Conservation (phyloP, 495 filamentous ascomycete species). For the Podospora pseudocomata region DNA sequence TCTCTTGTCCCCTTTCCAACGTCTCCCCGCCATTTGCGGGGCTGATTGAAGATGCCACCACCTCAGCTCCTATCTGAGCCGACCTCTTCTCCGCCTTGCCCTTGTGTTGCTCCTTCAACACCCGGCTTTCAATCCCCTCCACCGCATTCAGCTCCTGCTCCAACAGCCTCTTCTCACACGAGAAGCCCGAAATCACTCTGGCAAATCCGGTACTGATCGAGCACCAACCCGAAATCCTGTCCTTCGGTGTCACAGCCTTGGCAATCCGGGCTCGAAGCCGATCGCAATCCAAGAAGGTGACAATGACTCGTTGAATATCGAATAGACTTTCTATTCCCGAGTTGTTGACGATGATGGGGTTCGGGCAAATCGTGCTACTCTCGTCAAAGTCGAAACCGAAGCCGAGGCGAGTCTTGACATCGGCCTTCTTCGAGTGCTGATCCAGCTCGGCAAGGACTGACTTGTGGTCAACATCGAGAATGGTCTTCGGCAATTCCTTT, state of each 20-base stretch:
- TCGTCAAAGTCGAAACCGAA: background rate
- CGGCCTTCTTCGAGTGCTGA: too few relatives aligned
- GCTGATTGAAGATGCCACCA: background rate
- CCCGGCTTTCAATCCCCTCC: conserved; percentile 30
- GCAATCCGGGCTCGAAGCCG: conserved; percentile 31
- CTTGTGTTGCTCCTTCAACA: conserved; percentile 22
- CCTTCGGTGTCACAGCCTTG: conserved; percentile 27
- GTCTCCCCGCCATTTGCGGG: background rate
- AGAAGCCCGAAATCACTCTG: conserved; percentile 35
- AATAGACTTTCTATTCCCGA: conserved; percentile 41
- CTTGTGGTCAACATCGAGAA: too few relatives aligned
- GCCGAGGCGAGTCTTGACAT: too few relatives aligned
- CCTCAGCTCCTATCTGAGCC: conserved; percentile 6
- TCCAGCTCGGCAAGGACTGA: too few relatives aligned
- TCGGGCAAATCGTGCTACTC: conserved; percentile 37
- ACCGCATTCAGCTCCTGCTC: conserved; percentile 38
- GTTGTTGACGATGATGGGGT: conserved; percentile 39
- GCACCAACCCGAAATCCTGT: conserved; percentile 36
- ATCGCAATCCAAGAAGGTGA: conserved; percentile 34
- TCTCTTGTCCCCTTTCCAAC: background rate
- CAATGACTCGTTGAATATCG: conserved; percentile 41
- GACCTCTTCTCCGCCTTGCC: conserved; percentile 18
- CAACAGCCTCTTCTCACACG: conserved; percentile 33
- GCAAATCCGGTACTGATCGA: conserved; percentile 38
- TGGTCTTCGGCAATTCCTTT: too few relatives aligned